Conservation (phyloP, 2,329 filamentous ascomycete genomes). For the Amesomyces nigricolor region DNA sequence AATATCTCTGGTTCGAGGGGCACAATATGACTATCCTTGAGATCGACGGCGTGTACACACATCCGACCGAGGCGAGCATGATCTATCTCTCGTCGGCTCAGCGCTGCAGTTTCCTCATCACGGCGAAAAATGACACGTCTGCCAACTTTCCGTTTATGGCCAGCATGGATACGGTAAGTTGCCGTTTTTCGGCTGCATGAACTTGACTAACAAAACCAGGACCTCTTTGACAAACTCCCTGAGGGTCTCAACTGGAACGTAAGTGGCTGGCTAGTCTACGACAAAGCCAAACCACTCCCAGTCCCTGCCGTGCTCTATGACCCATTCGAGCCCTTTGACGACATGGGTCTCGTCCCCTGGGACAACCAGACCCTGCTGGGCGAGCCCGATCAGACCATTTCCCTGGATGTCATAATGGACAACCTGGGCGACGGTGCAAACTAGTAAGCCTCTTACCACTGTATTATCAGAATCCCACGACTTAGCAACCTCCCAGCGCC, state of each 20-base stretch:
- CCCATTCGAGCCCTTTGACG: slow-evolving; percentile 64
- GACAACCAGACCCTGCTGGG: slow-evolving; percentile 58
- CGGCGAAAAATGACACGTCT: slow-evolving; percentile 54
- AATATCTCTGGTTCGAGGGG: slow-evolving; percentile 62
- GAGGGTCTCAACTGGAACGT: slow-evolving; percentile 61
- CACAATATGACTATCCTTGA: slow-evolving; percentile 66
- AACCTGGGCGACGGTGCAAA: slow-evolving; percentile 62
- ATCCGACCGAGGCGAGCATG: slow-evolving; percentile 53
- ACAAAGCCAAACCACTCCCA: slow-evolving; percentile 41
- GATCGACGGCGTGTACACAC: slow-evolving; percentile 65
- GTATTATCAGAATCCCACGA: not conserved
- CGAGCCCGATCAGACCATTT: slow-evolving; percentile 57
- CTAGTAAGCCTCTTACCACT: slow-evolving; percentile 44
- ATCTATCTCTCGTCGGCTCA: slow-evolving; percentile 65
- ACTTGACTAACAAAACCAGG: slow-evolving; percentile 32
- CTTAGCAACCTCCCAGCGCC: slow-evolving; percentile 32
- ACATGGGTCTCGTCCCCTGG: slow-evolving; percentile 63
- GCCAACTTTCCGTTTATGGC: slow-evolving; percentile 63
- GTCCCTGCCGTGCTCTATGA: slow-evolving; percentile 48
- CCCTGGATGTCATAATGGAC: slow-evolving; percentile 60
- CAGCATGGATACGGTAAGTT: slow-evolving; percentile 60
- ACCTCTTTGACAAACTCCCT: slow-evolving; percentile 65
- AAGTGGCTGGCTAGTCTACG: slow-evolving; percentile 60
- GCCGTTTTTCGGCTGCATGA: too few relatives aligned
- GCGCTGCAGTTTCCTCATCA: slow-evolving; percentile 57